phyloP scores from a whole-genome alignment of 768 basidiomycete genomes.

The Agaricus bisporus region DNA sequence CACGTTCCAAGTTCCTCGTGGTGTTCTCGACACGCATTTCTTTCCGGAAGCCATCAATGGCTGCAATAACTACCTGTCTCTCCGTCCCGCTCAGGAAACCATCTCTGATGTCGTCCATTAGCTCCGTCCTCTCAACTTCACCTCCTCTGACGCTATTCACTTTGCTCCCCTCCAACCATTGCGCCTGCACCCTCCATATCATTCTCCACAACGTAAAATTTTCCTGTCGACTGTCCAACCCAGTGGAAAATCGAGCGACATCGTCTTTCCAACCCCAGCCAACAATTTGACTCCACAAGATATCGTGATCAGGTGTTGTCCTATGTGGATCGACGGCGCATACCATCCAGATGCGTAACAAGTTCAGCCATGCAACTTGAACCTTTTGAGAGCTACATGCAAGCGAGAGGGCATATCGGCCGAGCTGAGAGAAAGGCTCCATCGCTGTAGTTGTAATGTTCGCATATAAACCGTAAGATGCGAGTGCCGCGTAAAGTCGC shows the following conservation, averaged over 20 bases:
- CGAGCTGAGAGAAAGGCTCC: conserved; percentile 48
- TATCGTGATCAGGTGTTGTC: conserved; percentile 81
- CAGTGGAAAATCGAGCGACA: conserved; percentile 32
- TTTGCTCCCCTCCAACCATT: conserved; percentile 73
- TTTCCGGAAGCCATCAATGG: conserved; percentile 26
- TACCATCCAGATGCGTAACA: conserved; percentile 68
- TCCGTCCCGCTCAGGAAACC: conserved; percentile 38
- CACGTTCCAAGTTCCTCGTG: conserved; percentile 17
- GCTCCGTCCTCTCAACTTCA: conserved; percentile 48
- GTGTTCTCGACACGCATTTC: conserved; percentile 18
- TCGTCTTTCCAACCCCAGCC: conserved; percentile 73
- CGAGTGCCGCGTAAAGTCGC: conserved; percentile 57
- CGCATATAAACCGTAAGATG: conserved; percentile 73
- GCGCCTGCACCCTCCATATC: conserved; percentile 48
- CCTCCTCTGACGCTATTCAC: conserved; percentile 69
- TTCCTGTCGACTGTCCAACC: conserved; percentile 24
- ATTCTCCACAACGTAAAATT: conserved; percentile 40
- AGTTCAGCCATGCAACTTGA: conserved; percentile 45
- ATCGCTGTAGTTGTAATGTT: conserved; percentile 61
- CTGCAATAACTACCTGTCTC: conserved; percentile 27
- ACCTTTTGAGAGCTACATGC: conserved; percentile 30
- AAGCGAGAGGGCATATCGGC: conserved; percentile 36
- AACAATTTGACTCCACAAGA: conserved; percentile 84
- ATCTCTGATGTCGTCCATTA: conserved; percentile 26
- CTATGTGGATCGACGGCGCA: conserved; percentile 90